These are phyloP conservation scores for Bassia scoparia DNA, from an alignment of 148 eudicot genomes.

Conservation along the genomic window DNA sequence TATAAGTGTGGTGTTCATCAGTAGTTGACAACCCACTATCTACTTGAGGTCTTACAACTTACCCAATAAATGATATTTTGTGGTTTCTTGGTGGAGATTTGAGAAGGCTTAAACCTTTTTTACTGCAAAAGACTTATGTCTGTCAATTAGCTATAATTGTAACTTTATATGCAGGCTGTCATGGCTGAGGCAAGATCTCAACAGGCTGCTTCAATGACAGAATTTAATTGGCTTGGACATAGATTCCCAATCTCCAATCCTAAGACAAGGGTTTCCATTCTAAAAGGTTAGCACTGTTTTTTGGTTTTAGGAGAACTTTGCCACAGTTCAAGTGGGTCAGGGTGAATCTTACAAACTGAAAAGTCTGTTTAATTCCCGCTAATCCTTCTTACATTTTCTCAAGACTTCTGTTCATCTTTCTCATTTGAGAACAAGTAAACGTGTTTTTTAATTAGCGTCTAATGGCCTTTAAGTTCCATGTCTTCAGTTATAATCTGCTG, in stretches of 20 bases:
- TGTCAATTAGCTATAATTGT: constrained; percentile 10
- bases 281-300: constrained; percentile 61
- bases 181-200: constrained; percentile 97
- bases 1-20: too few relatives aligned
- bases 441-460: neutral
- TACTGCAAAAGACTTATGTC: too few relatives aligned
- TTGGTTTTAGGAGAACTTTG: too few relatives aligned
- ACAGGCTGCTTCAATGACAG: constrained; percentile 98
- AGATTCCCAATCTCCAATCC: constrained; percentile 86
- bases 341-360: neutral
- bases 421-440: too few relatives aligned
- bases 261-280: constrained; percentile 85
- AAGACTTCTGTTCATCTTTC: neutral
- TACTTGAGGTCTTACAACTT: too few relatives aligned
- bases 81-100: too few relatives aligned
- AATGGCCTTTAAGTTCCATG: too few relatives aligned
- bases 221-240: constrained; percentile 90
- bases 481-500: too few relatives aligned
- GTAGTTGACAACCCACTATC: too few relatives aligned
- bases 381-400: neutral
- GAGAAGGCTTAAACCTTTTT: too few relatives aligned
- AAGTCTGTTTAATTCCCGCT: neutral
- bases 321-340: neutral
- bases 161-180: constrained; percentile 64
- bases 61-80: too few relatives aligned